phyloP scores from a whole-genome alignment of 2,329 filamentous ascomycete genomes.

The Teratosphaeria destructans region DNA sequence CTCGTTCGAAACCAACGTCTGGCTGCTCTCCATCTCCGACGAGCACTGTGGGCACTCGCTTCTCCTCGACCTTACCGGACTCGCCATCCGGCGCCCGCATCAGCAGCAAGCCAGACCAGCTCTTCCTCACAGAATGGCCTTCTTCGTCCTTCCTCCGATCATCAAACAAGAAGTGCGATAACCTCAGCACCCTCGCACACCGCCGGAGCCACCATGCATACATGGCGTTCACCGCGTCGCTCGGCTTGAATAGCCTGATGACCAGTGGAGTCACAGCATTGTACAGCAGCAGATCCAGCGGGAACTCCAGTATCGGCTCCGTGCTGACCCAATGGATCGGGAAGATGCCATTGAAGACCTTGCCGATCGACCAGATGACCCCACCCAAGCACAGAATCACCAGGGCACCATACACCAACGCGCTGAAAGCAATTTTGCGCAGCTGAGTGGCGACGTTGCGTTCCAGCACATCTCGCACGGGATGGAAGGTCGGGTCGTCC shows the following conservation, averaged over 20 bases:
- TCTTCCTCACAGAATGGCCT: conserved; percentile 38
- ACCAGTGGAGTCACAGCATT: conserved; percentile 90
- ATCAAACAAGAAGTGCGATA: conserved; percentile 90
- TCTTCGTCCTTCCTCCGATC: conserved; percentile 75
- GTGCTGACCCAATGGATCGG: conserved; percentile 91
- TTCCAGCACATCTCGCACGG: conserved; percentile 91
- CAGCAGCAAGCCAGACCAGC: conserved; percentile 19
- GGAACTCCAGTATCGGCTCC: conserved; percentile 87
- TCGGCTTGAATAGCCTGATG: conserved; percentile 73
- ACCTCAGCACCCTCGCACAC: conserved; percentile 66
- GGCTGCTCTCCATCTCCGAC: conserved; percentile 8
- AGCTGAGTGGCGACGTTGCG: conserved; percentile 85
- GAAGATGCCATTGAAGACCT: conserved; percentile 58
- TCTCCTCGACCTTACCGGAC: neutral
- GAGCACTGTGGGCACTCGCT: neutral
- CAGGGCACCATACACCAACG: conserved; percentile 85
- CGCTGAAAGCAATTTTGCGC: conserved; percentile 91
- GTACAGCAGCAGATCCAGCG: conserved; percentile 87
- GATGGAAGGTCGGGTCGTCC: conserved; percentile 96
- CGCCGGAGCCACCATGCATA: conserved; percentile 95
- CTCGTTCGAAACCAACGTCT: conserved; percentile 47
- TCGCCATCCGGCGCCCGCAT: conserved; percentile 3
- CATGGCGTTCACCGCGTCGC: conserved; percentile 70
- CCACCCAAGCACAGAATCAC: conserved; percentile 90
- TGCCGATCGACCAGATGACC: conserved; percentile 83